Evolutionary conservation across 1,284 basidiomycete genomes (phyloP).

Genomic region (Peniophora sp.): DNA sequence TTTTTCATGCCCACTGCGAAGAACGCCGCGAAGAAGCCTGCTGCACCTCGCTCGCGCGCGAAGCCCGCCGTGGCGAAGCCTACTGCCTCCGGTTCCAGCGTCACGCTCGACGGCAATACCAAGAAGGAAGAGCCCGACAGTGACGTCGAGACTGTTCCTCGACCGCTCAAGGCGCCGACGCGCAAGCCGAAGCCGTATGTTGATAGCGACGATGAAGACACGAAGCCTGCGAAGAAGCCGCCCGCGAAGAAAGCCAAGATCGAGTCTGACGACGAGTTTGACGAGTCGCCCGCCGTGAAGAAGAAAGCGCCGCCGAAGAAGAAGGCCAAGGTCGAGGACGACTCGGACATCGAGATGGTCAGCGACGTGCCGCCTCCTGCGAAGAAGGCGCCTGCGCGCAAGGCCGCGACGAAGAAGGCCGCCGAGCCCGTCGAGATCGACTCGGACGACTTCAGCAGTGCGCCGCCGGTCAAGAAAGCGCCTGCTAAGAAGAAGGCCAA

Average conservation of each 20-base stretch:
- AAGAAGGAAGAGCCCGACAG: conserved; percentile 8
- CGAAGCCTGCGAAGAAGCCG: conserved; percentile 11
- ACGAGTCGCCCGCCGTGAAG: conserved; percentile 3
- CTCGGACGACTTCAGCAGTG: conserved; percentile 9
- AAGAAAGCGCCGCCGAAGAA: conserved; percentile 6
- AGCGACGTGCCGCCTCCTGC: too few species aligned
- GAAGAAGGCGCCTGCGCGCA: neutral
- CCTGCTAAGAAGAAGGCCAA: conserved; percentile 15
- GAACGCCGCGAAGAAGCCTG: conserved; percentile 29
- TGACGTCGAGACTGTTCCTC: conserved; percentile 14
- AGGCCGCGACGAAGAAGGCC: conserved; percentile 2
- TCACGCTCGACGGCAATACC: conserved; percentile 14
- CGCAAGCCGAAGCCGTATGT: conserved; percentile 20
- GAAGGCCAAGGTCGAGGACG: conserved; percentile 14
- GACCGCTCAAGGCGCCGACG: conserved; percentile 19
- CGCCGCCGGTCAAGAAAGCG: conserved; percentile 2
- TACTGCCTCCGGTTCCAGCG: conserved; percentile 15
- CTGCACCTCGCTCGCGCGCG: conserved; percentile 11
- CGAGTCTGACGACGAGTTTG: conserved; percentile 12
- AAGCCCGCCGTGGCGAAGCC: conserved; percentile 7
- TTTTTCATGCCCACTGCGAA: conserved; percentile 73
- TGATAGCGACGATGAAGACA: conserved; percentile 23
- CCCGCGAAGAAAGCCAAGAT: conserved; percentile 23
- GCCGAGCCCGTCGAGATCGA: conserved; percentile 13
- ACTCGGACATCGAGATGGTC: neutral